These are phyloP conservation scores for Aureobasidium sp. DNA, from an alignment of 2,329 filamentous ascomycete genomes.

Conservation along the genomic window DNA sequence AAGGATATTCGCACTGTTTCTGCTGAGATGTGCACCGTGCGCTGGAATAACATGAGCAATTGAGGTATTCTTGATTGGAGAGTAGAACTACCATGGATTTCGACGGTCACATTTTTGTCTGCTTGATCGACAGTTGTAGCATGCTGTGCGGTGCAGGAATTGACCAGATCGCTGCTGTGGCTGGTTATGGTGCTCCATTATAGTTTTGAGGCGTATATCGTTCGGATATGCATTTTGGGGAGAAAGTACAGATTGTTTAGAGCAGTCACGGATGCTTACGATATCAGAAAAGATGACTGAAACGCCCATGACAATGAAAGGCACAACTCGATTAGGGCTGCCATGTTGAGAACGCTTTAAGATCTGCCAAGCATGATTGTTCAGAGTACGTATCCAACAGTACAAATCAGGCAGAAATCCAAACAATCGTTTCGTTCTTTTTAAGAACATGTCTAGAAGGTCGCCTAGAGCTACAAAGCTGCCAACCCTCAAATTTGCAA, in stretches of 20 bases:
- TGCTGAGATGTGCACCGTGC: background rate
- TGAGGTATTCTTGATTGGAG: background rate
- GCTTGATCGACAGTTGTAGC: background rate
- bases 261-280: background rate
- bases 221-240: background rate
- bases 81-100: background rate
- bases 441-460: too few relatives aligned
- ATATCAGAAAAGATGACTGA: background rate
- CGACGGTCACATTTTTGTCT: constrained; percentile 4
- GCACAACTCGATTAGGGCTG: background rate
- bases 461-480: too few relatives aligned
- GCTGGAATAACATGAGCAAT: background rate
- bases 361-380: too few relatives aligned
- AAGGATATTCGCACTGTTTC: background rate
- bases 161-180: background rate
- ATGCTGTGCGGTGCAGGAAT: background rate
- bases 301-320: background rate
- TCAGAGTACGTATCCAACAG: too few relatives aligned
- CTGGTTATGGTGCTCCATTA: background rate
- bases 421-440: too few relatives aligned
- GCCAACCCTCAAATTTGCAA: too few relatives aligned
- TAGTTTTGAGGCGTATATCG: background rate
- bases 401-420: too few relatives aligned
- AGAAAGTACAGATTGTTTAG: too few relatives aligned
- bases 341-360: too few relatives aligned